phyloP scores from a whole-genome alignment of 345 rosid species.

The Citrus glauca region DNA sequence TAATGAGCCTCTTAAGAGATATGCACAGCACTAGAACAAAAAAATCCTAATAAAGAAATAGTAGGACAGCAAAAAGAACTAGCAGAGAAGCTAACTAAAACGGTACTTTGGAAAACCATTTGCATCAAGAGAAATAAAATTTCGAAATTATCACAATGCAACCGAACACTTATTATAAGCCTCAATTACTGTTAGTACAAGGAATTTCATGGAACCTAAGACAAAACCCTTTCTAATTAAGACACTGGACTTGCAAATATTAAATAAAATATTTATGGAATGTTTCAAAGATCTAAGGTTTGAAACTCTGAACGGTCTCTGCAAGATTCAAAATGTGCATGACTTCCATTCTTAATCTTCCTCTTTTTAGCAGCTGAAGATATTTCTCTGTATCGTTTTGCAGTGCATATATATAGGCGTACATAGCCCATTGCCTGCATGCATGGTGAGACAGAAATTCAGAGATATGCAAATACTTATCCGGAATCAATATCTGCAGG shows the following conservation, averaged over 20 bases:
- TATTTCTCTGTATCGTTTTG: slow-evolving; percentile 15
- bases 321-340: slow-evolving; percentile 18
- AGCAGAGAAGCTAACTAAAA: no score
- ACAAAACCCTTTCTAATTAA: not conserved
- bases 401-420: not conserved
- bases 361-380: slow-evolving; percentile 22
- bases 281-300: not conserved
- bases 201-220: not conserved
- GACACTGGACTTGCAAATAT: not conserved
- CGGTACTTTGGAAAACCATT: no score
- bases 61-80: no score
- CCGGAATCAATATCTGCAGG: slow-evolving; percentile 20
- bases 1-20: no score
- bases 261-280: not conserved
- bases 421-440: slow-evolving; percentile 29
- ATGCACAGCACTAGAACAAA: no score
- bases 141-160: no score
- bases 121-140: no score
- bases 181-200: not conserved
- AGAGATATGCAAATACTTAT: slow-evolving; percentile 21
- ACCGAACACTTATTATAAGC: no score
- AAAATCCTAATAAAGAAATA: no score
- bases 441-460: slow-evolving; percentile 18
- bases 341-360: slow-evolving; percentile 22
- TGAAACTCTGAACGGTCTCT: slow-evolving; percentile 7